A percentile compares a stretch with the other conserved stretches of the same genome.
Evolutionary conservation across 345 rosid genomes (phyloP).

Genomic region (Hirschfeldia incana): DNA sequence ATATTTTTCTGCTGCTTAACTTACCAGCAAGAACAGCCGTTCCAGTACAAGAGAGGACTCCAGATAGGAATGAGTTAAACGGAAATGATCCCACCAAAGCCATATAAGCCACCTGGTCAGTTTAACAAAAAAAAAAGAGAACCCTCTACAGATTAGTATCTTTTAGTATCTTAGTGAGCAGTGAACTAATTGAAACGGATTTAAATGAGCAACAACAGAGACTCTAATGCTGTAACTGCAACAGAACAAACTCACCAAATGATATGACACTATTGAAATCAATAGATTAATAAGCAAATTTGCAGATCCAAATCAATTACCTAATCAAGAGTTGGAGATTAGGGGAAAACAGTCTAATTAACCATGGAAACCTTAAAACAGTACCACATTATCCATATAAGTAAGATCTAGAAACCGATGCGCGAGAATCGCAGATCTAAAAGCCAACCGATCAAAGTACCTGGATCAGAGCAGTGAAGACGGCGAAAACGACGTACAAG

Average conservation of each 20-base stretch:
- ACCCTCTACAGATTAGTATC: too few relatives aligned
- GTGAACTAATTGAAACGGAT: neutral
- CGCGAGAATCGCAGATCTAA: conserved; percentile 24
- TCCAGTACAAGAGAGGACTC: conserved; percentile 91
- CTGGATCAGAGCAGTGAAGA: conserved; percentile 85
- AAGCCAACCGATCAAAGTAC: conserved; percentile 33
- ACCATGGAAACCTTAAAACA: too few relatives aligned
- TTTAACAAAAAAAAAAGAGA: neutral
- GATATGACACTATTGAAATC: too few relatives aligned
- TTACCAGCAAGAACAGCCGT: conserved; percentile 98
- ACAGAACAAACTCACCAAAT: too few relatives aligned
- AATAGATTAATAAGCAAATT: too few relatives aligned
- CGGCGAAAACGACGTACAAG: conserved; percentile 75
- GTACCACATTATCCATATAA: neutral
- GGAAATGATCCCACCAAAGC: conserved; percentile 96
- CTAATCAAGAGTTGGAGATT: neutral
- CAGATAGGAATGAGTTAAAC: conserved; percentile 97
- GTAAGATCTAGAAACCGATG: neutral
- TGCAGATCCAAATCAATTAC: too few relatives aligned
- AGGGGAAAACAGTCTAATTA: neutral
- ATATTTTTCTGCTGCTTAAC: conserved; percentile 17
- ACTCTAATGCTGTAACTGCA: neutral
- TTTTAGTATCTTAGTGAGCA: too few relatives aligned
- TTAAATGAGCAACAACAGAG: neutral
- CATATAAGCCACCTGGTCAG: conserved; percentile 82